These are phyloP conservation scores for Debaryomyces udenii DNA, from an alignment of 1,139 yeast species.

Conservation along the genomic window DNA sequence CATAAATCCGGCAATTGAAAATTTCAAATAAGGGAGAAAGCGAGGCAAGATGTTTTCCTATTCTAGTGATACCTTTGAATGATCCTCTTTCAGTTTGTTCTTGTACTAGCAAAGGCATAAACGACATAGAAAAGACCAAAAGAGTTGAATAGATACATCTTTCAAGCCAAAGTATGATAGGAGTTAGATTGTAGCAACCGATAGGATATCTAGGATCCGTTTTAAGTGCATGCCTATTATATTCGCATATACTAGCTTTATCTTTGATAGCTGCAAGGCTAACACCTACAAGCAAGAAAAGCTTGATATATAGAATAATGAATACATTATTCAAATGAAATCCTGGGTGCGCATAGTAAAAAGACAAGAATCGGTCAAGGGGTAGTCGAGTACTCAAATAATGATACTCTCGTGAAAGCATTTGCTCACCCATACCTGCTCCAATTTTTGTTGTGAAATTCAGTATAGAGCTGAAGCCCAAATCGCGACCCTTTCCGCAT, in stretches of 20 bases:
- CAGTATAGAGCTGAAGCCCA: constrained; percentile 82
- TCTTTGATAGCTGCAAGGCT: constrained; percentile 68
- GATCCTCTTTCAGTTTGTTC: constrained; percentile 80
- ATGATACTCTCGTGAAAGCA: constrained; percentile 80
- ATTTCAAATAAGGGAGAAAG: constrained; percentile 86
- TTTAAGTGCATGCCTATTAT: constrained; percentile 54
- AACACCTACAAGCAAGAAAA: constrained; percentile 67
- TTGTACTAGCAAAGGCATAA: constrained; percentile 77
- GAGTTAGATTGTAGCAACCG: constrained; percentile 76
- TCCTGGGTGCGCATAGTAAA: constrained; percentile 91
- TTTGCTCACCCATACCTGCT: constrained; percentile 94
- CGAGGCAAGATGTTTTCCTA: constrained; percentile 66
- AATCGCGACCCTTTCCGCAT: constrained; percentile 90
- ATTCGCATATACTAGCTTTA: constrained; percentile 61
- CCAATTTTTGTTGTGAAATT: constrained; percentile 90
- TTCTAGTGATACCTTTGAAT: constrained; percentile 60
- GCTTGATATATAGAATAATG: constrained; percentile 71
- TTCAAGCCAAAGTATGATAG: constrained; percentile 78
- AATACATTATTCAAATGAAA: constrained; percentile 83
- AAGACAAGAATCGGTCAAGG: constrained; percentile 76
- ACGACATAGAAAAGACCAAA: constrained; percentile 81
- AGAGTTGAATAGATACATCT: constrained; percentile 81
- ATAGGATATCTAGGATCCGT: constrained; percentile 65
- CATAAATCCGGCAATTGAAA: constrained; percentile 82
- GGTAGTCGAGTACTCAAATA: constrained; percentile 81